Evolutionary conservation across 192 early-diverging fungal genomes (phyloP), one percentile per base, ranked within the genome.

Genomic region (Gaertneriomyces sp.): DNA sequence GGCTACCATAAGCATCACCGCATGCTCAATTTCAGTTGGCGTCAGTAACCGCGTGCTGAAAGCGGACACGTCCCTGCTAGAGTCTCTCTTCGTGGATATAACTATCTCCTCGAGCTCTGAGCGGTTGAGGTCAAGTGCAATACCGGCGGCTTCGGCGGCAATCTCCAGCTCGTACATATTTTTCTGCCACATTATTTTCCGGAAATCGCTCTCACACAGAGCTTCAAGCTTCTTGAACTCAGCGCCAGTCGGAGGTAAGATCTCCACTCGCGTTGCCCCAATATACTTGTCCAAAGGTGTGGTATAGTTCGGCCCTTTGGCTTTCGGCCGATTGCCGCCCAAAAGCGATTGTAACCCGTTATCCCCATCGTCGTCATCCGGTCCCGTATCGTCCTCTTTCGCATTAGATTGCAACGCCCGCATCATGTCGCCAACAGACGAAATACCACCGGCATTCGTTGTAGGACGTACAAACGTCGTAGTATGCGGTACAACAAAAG

Each of bases 251-350:
- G 58, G 58, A 8, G 58, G 41, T 16, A 45, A 42, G 8, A 60
- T 41, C 14, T 43, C 44, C 0, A 60, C 58, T 10, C 40, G 10
- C 12, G 11, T 40, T 4, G 44, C 25, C 12, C 58, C 58, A 12
- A 60, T 14, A 42, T 60, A 60, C 39, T 12, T 60, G 0, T 40
- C 38, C 8, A 60, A 38, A 14, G 58, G 58, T 4, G 42, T 60
- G 44, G 39, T 43, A 25, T 45, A 60, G 4, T 33, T 44, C 3
- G 38, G 20, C 14, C 58, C 58, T 5, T 45, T 43, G 11, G 20
- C 10, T 45, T 43, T 14, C 39, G 40, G 38, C 5, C 25, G 20
- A 16, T 44, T 14, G 14, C 43, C 59, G 16, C 38, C 59, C 41
- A 60, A 4, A 16, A 60, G n/a, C 14, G 14, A n/a, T 4, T 11